Percentiles rank a stretch among this genome's conserved stretches.
phyloP scores from a whole-genome alignment of 2,329 filamentous ascomycete species.

The Cytospora piceicola region DNA sequence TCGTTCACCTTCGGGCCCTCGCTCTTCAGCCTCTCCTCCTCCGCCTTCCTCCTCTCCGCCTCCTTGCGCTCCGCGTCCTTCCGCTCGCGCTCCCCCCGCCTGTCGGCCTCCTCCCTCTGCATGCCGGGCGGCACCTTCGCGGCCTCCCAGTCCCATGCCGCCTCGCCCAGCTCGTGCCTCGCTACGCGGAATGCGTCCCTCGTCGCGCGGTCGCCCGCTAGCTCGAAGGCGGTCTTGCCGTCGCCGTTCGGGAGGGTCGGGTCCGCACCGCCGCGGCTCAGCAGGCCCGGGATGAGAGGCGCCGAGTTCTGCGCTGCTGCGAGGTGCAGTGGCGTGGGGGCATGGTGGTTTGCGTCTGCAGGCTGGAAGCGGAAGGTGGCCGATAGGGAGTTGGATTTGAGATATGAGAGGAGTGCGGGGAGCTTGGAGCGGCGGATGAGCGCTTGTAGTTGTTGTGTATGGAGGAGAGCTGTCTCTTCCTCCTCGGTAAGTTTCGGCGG shows the following conservation, averaged over 20 bases:
- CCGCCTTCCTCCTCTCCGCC: constrained; percentile 69
- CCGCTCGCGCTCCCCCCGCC: constrained; percentile 71
- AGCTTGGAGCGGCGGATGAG: constrained; percentile 88
- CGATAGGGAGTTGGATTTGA: constrained; percentile 73
- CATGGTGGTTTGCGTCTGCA: constrained; percentile 72
- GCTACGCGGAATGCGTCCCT: constrained; percentile 91
- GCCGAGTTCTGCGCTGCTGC: constrained; percentile 81
- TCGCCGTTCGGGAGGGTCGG: constrained; percentile 73
- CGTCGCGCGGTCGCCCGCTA: constrained; percentile 82
- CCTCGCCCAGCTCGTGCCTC: constrained; percentile 78
- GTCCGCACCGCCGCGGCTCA: constrained; percentile 75
- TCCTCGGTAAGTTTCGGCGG: constrained; percentile 75
- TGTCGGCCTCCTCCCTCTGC: constrained; percentile 71
- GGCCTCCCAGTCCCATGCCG: constrained; percentile 75
- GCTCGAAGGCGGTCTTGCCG: constrained; percentile 83
- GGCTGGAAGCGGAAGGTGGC: constrained; percentile 78
- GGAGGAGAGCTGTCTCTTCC: constrained; percentile 79
- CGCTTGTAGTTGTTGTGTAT: constrained; percentile 87
- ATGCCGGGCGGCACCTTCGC: constrained; percentile 75
- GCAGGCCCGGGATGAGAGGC: constrained; percentile 75
- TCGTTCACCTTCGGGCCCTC: constrained; percentile 62
- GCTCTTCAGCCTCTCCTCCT: constrained; percentile 71
- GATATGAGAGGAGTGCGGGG: constrained; percentile 81
- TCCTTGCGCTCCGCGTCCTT: constrained; percentile 70
- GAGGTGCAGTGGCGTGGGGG: constrained; percentile 82